Evolutionary conservation across 441 rosid species (phyloP).

Genomic region (Bocquillonia castaneifolia): DNA sequence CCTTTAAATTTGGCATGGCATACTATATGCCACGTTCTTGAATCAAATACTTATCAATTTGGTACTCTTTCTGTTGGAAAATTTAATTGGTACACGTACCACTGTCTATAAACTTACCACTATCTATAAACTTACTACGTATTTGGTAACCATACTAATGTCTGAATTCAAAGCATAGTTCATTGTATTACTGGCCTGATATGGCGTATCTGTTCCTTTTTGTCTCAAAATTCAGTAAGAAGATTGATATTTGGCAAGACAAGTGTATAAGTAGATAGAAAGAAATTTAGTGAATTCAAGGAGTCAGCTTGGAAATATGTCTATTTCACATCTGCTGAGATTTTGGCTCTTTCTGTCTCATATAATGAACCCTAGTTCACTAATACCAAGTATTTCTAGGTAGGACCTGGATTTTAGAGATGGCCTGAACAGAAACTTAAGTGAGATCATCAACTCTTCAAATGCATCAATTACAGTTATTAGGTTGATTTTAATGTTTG

Average conservation of each 20-base stretch:
- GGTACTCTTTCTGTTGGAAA: too few relatives aligned
- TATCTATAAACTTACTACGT: too few relatives aligned
- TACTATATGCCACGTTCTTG: too few relatives aligned
- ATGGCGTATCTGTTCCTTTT: too few relatives aligned
- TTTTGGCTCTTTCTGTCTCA: slow-evolving; percentile 52
- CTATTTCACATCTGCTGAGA: slow-evolving; percentile 67
- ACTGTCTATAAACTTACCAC: too few relatives aligned
- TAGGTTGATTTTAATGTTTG: not conserved
- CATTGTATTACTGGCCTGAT: too few relatives aligned
- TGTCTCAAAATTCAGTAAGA: slow-evolving; percentile 62
- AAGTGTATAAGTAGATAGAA: slow-evolving; percentile 26
- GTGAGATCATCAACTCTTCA: slow-evolving; percentile 37
- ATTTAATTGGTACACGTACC: too few relatives aligned
- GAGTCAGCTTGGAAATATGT: slow-evolving; percentile 90
- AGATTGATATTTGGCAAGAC: slow-evolving; percentile 48
- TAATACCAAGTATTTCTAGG: slow-evolving; percentile 66
- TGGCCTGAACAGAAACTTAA: slow-evolving; percentile 84
- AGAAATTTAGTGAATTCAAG: slow-evolving; percentile 60
- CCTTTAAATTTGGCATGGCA: too few relatives aligned
- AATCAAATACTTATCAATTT: too few relatives aligned
- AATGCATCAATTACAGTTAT: not conserved
- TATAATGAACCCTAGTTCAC: slow-evolving; percentile 83
- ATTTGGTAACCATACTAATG: too few relatives aligned
- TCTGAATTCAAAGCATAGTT: too few relatives aligned
- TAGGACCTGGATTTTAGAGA: slow-evolving; percentile 67